These are phyloP conservation scores for Fraxinus paxiana DNA, from an alignment of 305 asterid species.

Conservation along the genomic window DNA sequence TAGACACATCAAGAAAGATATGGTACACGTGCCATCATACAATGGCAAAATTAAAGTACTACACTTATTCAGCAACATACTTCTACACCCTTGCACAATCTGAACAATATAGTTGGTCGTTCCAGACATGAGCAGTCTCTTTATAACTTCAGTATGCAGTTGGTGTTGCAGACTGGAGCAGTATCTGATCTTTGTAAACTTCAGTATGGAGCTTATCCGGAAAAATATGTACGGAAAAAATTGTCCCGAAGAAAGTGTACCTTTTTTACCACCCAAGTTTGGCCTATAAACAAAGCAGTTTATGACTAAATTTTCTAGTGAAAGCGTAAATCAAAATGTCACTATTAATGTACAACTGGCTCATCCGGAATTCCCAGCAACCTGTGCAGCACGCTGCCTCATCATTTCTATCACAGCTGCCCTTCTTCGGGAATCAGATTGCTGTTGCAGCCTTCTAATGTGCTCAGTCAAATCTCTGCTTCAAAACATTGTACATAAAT, in stretches of 20 bases:
- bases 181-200: conserved; percentile 18
- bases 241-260: conserved; percentile 9
- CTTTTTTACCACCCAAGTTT: conserved; percentile 6
- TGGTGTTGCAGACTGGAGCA: neutral
- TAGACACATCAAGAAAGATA: neutral
- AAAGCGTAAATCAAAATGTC: conserved; percentile 6
- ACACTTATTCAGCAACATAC: conserved; percentile 7
- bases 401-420: conserved; percentile 77
- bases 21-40: conserved; percentile 27
- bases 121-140: conserved; percentile 9
- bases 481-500: neutral
- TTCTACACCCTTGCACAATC: neutral
- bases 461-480: conserved; percentile 62
- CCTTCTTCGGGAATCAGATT: conserved; percentile 64
- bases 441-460: conserved; percentile 57
- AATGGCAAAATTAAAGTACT: conserved; percentile 27
- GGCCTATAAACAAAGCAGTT: conserved; percentile 11
- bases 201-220: conserved; percentile 27
- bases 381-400: conserved; percentile 68
- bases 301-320: conserved; percentile 14
- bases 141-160: conserved; percentile 25
- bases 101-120: conserved; percentile 1
- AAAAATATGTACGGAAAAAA: conserved; percentile 12
- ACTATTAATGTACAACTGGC: conserved; percentile 27
- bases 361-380: conserved; percentile 31